These are phyloP conservation scores for Calamus simplicifolius DNA, from an alignment of 176 grass and related monocot species.

Conservation along the genomic window DNA sequence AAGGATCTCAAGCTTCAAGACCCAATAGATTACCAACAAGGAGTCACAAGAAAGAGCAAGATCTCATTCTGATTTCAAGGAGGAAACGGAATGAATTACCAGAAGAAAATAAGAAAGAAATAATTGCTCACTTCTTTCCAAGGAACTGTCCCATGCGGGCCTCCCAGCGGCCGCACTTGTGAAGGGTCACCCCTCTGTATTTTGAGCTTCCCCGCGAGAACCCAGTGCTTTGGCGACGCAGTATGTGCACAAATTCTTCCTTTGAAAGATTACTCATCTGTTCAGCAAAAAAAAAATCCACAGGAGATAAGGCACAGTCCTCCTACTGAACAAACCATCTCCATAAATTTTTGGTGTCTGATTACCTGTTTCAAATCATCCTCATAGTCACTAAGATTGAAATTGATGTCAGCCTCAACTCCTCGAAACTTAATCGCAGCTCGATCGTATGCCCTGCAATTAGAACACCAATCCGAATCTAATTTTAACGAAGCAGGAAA, in stretches of 20 bases:
- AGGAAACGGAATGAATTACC: not conserved
- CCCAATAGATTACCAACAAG: too few relatives aligned
- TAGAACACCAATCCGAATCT: not conserved
- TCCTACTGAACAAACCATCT: not conserved
- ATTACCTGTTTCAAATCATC: slow-evolving; percentile 3
- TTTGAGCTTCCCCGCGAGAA: slow-evolving; percentile 95
- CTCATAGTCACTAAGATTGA: slow-evolving; percentile 3
- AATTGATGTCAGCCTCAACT: slow-evolving; percentile 9
- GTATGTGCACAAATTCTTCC: slow-evolving; percentile 93
- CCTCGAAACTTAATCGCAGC: slow-evolving; percentile 11
- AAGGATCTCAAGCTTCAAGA: too few relatives aligned
- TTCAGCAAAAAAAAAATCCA: not conserved
- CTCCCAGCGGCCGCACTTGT: slow-evolving; percentile 12
- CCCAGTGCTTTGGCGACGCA: slow-evolving; percentile 90
- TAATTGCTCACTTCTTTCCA: slow-evolving; percentile 5
- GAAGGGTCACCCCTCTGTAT: slow-evolving; percentile 47
- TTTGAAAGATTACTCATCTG: slow-evolving; percentile 91
- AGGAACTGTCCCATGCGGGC: slow-evolving; percentile 13
- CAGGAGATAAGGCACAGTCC: not conserved
- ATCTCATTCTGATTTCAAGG: not conserved
- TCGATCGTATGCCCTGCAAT: slow-evolving; percentile 5
- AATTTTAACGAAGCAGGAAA: not conserved
- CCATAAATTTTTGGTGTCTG: not conserved
- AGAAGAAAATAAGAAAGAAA: not conserved
- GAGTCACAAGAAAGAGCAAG: not conserved